Base-by-base conservation (phyloP, 345 rosid genomes). In the Lagerstroemia speciosa region DNA sequence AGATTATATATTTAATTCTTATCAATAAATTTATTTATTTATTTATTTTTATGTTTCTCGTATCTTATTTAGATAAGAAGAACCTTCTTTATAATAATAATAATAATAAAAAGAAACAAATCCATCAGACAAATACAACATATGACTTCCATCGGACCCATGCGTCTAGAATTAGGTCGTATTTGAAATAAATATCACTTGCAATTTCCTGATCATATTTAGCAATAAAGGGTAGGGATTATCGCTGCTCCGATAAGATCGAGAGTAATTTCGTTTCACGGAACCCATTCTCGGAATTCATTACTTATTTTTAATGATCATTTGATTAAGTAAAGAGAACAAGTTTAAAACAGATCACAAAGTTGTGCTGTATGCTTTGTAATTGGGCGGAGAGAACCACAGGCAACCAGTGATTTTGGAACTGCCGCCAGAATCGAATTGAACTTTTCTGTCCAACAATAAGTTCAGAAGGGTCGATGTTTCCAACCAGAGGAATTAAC, bases 371-470 rank as follows among this genome's bases (percentile, higher is more conserved):
- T 66, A 55, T 16, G 67, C 70, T 68, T 66, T 31, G 50, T 70
- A 45, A 9, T 41, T 2, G 2, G 55, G 57, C 83, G 83, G 74
- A 60, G 78, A 73, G 73, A 73, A 65, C 84, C 43, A 74, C 19
- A 30, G 38, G 26, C 8, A 43, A 8, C 26, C 14, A 19, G 24
- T 17, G 14, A 61, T 78, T 58, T 48, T 63, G 87, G 69, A 72
- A 76, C 65, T 57, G 40, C 55, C 78, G 80, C 68, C 76, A 24
- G 43, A 46, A 52, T 9, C 34, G 50, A n/a, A 53, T 66, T 71
- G 57, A 40, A 32, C 17, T 34, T 27, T 19, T 8, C 38, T 8
- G 66, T 71, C 15, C 8, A 5, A 36, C 30, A 48, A 48, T 45
- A 30, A 22, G 19, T 33, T 24, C 26, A 7, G 8, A 0, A 66